Evolutionary conservation across 1,284 basidiomycete species (phyloP), one percentile per base, ranked within the genome.

Genomic region (Cryptococcus floricola): DNA sequence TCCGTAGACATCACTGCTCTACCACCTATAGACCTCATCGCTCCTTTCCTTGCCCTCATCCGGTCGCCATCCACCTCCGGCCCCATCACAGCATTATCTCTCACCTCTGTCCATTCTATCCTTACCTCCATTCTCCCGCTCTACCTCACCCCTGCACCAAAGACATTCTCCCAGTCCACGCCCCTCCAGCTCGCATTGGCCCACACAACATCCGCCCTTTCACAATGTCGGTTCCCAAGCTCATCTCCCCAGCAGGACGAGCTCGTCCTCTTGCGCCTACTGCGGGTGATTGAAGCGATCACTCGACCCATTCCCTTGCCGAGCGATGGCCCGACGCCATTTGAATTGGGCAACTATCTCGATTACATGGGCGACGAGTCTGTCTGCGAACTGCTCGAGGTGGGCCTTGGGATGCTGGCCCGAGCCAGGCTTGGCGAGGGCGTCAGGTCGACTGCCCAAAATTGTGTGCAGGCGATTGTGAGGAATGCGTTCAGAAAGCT

Each of bases 381-480:
- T 73, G 88, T 98, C 19, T 98, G 96, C 74, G 95, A 98, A 78
- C 93, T 98, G 86, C 81, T 99, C 69, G 96, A 99, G 78, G 97
- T 95, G 5, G 94, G 96, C 1, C 78, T 99, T 61, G 96, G 92
- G 38, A 98, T 96, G 67, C 93, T 93, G 64, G 98, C 95, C 75
- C 91, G 98, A 73, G 96, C 95, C 81, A 83, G 96, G 43, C 81
- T 98, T 5, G 91, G 90, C 67, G 94, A 75, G 44, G 67, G 73
- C 1, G 54, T 76, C 18, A 85, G 96, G 47, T 85, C 88, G 39
- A 91, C 90, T n/a, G 94, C 96, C 1, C 94, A 98, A 74, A 84
- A 85, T n/a, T 90, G 88, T 0, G 95, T 98, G 84, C 88, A 95
- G 65, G 80, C 84, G 1, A 84, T 98, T 63, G 88, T 94, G 38